A percentile compares a stretch with the other conserved stretches of the same genome.
Evolutionary conservation across 23 red algal species (phyloP).

Genomic region (Gracilariopsis chorda): DNA sequence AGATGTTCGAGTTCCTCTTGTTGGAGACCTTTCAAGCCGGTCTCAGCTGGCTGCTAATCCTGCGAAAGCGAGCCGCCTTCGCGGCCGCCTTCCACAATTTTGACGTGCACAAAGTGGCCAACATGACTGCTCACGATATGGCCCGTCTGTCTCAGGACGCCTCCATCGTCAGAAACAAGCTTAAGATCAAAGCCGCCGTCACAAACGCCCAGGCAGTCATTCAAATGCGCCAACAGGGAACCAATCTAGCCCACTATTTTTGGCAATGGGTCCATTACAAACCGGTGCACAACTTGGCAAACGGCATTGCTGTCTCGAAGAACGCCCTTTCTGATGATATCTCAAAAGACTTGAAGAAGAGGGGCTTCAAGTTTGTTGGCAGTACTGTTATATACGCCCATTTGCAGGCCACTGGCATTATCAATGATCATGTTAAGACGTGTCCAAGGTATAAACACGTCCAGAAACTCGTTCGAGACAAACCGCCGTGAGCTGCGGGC

Average conservation of each 20-base stretch:
- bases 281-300: neutral
- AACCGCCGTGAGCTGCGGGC: too few species aligned
- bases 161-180: constrained; percentile 47
- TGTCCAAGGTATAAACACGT: constrained; percentile 40
- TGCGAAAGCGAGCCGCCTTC: constrained; percentile 50
- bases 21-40: constrained; percentile 75
- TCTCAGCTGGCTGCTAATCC: constrained; percentile 67
- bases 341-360: constrained; percentile 59
- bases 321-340: constrained; percentile 55
- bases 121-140: constrained; percentile 40
- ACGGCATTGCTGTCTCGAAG: neutral
- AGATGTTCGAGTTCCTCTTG: constrained; percentile 69
- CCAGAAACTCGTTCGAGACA: neutral
- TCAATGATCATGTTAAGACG: constrained; percentile 56
- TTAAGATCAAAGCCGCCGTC: constrained; percentile 51
- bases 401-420: constrained; percentile 76
- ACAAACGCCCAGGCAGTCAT: constrained; percentile 52
- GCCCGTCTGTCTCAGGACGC: constrained; percentile 10
- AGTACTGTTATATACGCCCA: constrained; percentile 59
- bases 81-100: constrained; percentile 66
- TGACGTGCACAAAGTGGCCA: constrained; percentile 29
- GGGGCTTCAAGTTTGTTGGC: constrained; percentile 74
- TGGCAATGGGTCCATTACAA: constrained; percentile 38
- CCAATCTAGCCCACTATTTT: constrained; percentile 37
- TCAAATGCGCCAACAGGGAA: constrained; percentile 37